These are phyloP conservation scores for Colletotrichum liriopes DNA, from an alignment of 2,329 filamentous ascomycete genomes.

Conservation along the genomic window DNA sequence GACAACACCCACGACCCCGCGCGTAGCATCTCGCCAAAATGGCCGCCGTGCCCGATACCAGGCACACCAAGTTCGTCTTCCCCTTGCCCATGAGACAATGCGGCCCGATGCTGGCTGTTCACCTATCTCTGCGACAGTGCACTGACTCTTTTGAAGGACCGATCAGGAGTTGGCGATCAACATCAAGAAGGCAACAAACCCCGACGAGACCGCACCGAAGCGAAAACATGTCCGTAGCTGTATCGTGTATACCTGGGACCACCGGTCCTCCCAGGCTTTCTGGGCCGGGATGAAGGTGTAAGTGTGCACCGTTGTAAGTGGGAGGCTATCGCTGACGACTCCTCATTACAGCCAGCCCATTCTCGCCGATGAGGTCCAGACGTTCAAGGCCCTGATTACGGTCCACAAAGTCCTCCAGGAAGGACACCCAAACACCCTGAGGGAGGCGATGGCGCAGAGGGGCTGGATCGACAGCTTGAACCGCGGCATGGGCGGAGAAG, in stretches of 20 bases:
- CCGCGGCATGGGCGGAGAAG: constrained; percentile 86
- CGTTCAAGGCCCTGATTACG: constrained; percentile 97
- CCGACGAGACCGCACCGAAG: constrained; percentile 78
- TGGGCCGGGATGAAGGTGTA: constrained; percentile 99
- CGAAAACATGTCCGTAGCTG: constrained; percentile 97
- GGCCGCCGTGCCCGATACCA: constrained; percentile 41
- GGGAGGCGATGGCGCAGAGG: constrained; percentile 90
- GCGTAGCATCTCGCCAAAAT: constrained; percentile 36
- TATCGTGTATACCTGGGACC: constrained; percentile 99
- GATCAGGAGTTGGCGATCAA: constrained; percentile 79
- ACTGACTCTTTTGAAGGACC: constrained; percentile 63
- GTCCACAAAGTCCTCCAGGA: constrained; percentile 98
- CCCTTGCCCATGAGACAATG: not conserved
- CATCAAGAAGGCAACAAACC: constrained; percentile 79
- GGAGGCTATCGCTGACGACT: constrained; percentile 4
- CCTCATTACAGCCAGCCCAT: constrained; percentile 84
- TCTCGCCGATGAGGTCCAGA: constrained; percentile 97
- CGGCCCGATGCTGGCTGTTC: not conserved
- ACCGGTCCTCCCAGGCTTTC: constrained; percentile 94
- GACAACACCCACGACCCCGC: constrained; percentile 28
- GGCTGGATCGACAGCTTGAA: constrained; percentile 95
- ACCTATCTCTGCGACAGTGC: constrained; percentile 12
- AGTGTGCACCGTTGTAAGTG: constrained; percentile 53
- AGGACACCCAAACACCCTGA: constrained; percentile 89
- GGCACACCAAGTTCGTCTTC: constrained; percentile 43